These are phyloP conservation scores for Candida buenavistaensis DNA, from an alignment of 1,139 yeast species.

Conservation along the genomic window DNA sequence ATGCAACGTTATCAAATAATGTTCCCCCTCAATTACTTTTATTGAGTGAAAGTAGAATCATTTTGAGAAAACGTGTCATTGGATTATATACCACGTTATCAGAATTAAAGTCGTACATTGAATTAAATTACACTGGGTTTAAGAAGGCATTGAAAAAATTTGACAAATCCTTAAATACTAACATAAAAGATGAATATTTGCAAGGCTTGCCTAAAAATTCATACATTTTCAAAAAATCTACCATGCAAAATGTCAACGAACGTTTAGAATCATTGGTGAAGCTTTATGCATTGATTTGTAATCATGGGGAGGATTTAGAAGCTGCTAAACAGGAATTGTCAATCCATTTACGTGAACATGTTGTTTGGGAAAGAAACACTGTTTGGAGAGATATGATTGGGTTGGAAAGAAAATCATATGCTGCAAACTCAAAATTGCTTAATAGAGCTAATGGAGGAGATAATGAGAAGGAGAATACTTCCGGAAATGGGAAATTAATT, in stretches of 20 bases:
- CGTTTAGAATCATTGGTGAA: conserved; percentile 37
- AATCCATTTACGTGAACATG: conserved; percentile 66
- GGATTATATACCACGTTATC: conserved; percentile 60
- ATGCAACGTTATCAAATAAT: conserved; percentile 17
- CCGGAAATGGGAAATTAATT: conserved; percentile 13
- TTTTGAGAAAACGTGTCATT: conserved; percentile 56
- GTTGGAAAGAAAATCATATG: conserved; percentile 63
- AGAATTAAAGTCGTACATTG: conserved; percentile 65
- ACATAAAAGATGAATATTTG: conserved; percentile 39
- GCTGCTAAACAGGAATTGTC: conserved; percentile 51
- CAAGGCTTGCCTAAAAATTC: conserved; percentile 30
- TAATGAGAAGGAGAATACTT: conserved; percentile 17
- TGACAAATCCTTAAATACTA: conserved; percentile 57
- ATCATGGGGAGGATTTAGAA: conserved; percentile 41
- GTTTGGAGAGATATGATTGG: conserved; percentile 86
- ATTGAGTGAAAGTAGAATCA: conserved; percentile 47
- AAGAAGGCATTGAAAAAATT: conserved; percentile 68
- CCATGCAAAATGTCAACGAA: conserved; percentile 46
- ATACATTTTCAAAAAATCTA: conserved; percentile 35
- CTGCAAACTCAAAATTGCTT: conserved; percentile 31
- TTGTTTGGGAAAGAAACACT: conserved; percentile 74
- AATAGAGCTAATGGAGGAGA: conserved; percentile 16
- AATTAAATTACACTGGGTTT: conserved; percentile 67
- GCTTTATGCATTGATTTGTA: conserved; percentile 44
- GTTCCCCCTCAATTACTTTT: conserved; percentile 44